Percentiles rank a stretch among this genome's conserved stretches.
Evolutionary conservation across 768 basidiomycete genomes (phyloP).

Genomic region (Sarcomyxa edulis): DNA sequence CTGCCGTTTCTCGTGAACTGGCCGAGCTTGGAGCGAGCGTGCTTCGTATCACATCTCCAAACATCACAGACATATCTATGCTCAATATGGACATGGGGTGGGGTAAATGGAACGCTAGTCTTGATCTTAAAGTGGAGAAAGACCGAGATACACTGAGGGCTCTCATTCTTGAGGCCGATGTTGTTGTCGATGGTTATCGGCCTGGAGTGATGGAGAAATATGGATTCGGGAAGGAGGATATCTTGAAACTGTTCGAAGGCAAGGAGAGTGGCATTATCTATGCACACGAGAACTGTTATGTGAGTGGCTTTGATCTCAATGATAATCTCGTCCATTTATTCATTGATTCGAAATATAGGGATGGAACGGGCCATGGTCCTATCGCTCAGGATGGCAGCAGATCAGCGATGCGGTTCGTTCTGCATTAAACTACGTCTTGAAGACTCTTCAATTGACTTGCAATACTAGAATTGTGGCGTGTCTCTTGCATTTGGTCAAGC

Average conservation of each 20-base stretch:
- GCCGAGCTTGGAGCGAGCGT: constrained; percentile 24
- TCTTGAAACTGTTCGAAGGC: constrained; percentile 16
- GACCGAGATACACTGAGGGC: constrained; percentile 11
- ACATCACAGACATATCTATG: constrained; percentile 16
- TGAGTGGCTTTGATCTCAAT: constrained; percentile 1
- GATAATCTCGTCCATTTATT: neutral
- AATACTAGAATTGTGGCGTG: too few relatives aligned
- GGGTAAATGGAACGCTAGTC: constrained; percentile 22
- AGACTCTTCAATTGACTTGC: too few relatives aligned
- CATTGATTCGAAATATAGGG: constrained; percentile 9
- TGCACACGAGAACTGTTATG: constrained; percentile 22
- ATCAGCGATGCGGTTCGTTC: too few relatives aligned
- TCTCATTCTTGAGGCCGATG: constrained; percentile 19
- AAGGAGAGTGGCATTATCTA: constrained; percentile 18
- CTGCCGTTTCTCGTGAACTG: constrained; percentile 16
- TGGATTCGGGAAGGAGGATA: constrained; percentile 23
- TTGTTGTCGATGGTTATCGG: constrained; percentile 24
- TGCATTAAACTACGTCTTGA: too few relatives aligned
- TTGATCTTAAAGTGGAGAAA: constrained; percentile 17
- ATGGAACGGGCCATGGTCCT: constrained; percentile 19
- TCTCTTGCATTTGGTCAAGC: too few relatives aligned
- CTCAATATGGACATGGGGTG: constrained; percentile 17
- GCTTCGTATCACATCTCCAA: constrained; percentile 20
- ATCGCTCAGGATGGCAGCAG: too few relatives aligned
- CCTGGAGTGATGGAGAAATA: constrained; percentile 21